These are phyloP conservation scores for Candida endomychidarum DNA, from an alignment of 805 yeast species.

Conservation along the genomic window DNA sequence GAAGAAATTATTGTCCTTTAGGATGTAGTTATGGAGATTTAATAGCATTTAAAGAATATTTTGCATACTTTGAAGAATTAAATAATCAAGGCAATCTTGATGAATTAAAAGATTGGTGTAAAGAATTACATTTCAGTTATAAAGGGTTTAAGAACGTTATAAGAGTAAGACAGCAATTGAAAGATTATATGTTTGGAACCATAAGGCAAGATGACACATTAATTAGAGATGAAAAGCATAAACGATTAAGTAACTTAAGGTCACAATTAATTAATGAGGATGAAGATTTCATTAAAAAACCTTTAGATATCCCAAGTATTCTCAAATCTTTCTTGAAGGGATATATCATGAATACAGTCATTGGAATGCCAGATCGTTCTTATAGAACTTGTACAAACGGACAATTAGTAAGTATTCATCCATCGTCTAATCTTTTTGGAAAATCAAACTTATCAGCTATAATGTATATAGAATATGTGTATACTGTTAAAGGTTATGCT, in stretches of 20 bases:
- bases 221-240: slow-evolving; percentile 25
- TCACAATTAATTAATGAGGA: slow-evolving; percentile 28
- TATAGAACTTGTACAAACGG: slow-evolving; percentile 84
- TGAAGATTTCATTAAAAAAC: slow-evolving; percentile 19
- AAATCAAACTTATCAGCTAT: slow-evolving; percentile 71
- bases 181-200: slow-evolving; percentile 59
- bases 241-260: slow-evolving; percentile 24
- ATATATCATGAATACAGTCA: slow-evolving; percentile 83
- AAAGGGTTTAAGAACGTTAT: slow-evolving; percentile 79
- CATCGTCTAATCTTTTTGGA: slow-evolving; percentile 86
- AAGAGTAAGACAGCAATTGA: slow-evolving; percentile 73
- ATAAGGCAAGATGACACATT: slow-evolving; percentile 41
- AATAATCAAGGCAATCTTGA: slow-evolving; percentile 26
- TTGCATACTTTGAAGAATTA: slow-evolving; percentile 49
- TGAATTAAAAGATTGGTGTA: slow-evolving; percentile 82
- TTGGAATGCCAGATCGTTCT: slow-evolving; percentile 92
- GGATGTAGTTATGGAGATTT: slow-evolving; percentile 83
- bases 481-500: slow-evolving; percentile 89
- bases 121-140: slow-evolving; percentile 68
- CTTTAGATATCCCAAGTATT: slow-evolving; percentile 55
- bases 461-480: slow-evolving; percentile 93
- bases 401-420: slow-evolving; percentile 84
- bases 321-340: slow-evolving; percentile 83
- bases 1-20: slow-evolving; percentile 66
- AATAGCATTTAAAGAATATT: slow-evolving; percentile 75